Evolutionary conservation across 768 basidiomycete species (phyloP).

Genomic region (Heimioporus sp.): DNA sequence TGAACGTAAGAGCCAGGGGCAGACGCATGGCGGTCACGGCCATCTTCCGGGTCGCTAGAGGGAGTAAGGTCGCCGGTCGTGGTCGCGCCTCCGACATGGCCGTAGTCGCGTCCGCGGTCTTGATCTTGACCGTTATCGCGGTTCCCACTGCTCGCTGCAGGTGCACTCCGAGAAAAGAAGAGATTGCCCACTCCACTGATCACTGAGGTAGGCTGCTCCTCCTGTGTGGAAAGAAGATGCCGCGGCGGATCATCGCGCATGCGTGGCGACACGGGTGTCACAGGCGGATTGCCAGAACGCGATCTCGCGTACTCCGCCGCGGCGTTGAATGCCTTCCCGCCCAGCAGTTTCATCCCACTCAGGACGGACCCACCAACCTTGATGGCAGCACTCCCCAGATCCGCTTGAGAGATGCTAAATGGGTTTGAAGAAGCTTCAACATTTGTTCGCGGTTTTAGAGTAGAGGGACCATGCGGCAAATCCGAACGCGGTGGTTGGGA

Average conservation of each 20-base stretch:
- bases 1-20: constrained; percentile 47
- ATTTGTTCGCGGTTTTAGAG: constrained; percentile 22
- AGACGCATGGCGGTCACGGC: constrained; percentile 5
- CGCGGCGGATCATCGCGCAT: constrained; percentile 2
- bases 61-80: constrained; percentile 10
- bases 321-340: constrained; percentile 58
- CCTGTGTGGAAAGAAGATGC: constrained; percentile 20
- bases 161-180: constrained; percentile 66
- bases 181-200: constrained; percentile 31
- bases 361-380: constrained; percentile 61
- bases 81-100: constrained; percentile 15
- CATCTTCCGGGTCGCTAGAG: constrained; percentile 11
- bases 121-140: constrained; percentile 7
- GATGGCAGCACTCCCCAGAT: constrained; percentile 52
- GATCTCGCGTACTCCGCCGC: constrained; percentile 41
- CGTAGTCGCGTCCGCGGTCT: background rate
- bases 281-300: constrained; percentile 14
- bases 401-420: constrained; percentile 42
- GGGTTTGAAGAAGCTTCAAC: constrained; percentile 23
- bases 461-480: constrained; percentile 13
- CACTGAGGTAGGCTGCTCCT: constrained; percentile 20
- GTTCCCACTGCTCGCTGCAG: constrained; percentile 36
- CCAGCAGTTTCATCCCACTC: constrained; percentile 61
- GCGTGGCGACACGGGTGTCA: constrained; percentile 7
- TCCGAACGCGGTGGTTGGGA: constrained; percentile 33